Percentiles rank a stretch among this genome's conserved stretches.
These are phyloP conservation scores for Solanum pinnatisectum DNA, from an alignment of 257 asterid species.

Conservation along the genomic window DNA sequence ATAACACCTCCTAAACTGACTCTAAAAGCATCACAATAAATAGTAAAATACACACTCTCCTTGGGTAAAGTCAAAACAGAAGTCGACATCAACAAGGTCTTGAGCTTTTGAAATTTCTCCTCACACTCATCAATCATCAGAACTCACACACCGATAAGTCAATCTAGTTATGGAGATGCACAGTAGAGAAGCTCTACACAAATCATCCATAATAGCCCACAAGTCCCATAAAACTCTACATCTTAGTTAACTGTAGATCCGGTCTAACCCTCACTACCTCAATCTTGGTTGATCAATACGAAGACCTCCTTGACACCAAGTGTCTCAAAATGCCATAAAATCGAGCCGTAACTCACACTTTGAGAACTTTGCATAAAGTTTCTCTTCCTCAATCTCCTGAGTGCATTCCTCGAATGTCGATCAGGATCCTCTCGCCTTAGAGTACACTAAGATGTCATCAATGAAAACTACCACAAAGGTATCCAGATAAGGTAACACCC, in stretches of 20 bases:
- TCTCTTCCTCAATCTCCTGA: neutral
- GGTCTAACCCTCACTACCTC: neutral
- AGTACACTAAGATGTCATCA: neutral
- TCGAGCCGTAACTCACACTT: neutral
- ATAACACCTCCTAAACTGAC: neutral
- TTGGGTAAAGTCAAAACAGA: neutral
- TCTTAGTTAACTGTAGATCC: neutral
- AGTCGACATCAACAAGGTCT: neutral
- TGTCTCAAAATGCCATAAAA: neutral
- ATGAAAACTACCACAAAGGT: neutral
- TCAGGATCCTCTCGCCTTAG: neutral
- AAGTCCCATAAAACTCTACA: neutral
- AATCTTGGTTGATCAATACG: neutral
- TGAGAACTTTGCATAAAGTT: too few species aligned
- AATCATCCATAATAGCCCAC: neutral
- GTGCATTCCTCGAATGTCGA: neutral
- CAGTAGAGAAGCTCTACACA: neutral
- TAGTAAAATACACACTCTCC: neutral
- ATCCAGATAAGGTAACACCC: neutral
- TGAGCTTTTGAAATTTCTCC: too few species aligned
- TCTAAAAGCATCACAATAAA: neutral
- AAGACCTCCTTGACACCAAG: neutral
- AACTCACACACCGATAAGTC: too few species aligned
- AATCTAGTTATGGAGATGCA: neutral
- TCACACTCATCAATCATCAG: too few species aligned